phyloP scores from a whole-genome alignment of 805 yeast species.

The Yamadazyma endophytica region DNA sequence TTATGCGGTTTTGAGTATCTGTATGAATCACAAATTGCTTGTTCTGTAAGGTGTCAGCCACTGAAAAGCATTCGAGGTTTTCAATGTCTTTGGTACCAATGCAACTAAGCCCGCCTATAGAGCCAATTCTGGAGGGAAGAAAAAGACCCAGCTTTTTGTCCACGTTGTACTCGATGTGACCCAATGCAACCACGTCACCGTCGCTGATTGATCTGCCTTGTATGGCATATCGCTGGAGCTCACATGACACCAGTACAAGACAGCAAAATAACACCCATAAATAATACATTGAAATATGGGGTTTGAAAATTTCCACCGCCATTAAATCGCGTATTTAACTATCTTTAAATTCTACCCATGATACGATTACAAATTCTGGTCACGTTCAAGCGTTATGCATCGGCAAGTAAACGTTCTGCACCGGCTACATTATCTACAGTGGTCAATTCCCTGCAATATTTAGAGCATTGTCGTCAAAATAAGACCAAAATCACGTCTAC shows the following conservation, averaged over 20 bases:
- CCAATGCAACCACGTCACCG: conserved; percentile 8
- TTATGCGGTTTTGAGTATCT: background rate
- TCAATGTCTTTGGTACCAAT: conserved; percentile 27
- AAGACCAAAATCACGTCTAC: conserved; percentile 26
- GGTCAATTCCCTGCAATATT: conserved; percentile 13
- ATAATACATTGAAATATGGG: no score
- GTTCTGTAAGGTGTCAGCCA: conserved; percentile 6
- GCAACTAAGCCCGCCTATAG: conserved; percentile 7
- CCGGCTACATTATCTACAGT: conserved; percentile 2
- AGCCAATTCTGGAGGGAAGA: conserved; percentile 4
- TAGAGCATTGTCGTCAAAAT: conserved; percentile 22
- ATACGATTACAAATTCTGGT: no score
- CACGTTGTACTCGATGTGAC: conserved; percentile 12
- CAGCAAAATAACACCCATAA: no score
- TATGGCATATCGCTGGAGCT: no score
- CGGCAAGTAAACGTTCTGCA: background rate
- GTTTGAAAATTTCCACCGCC: no score
- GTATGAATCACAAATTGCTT: conserved; percentile 10
- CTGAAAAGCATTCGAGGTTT: conserved; percentile 27
- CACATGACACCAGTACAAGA: no score
- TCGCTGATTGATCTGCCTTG: conserved; percentile 2
- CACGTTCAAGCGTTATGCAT: background rate
- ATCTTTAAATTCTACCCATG: no score
- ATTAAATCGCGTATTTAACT: no score
- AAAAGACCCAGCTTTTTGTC: conserved; percentile 6